A percentile compares a stretch with the other conserved stretches of the same genome.
Conservation (phyloP, 495 filamentous ascomycete genomes). For the Neurospora hispaniola region DNA sequence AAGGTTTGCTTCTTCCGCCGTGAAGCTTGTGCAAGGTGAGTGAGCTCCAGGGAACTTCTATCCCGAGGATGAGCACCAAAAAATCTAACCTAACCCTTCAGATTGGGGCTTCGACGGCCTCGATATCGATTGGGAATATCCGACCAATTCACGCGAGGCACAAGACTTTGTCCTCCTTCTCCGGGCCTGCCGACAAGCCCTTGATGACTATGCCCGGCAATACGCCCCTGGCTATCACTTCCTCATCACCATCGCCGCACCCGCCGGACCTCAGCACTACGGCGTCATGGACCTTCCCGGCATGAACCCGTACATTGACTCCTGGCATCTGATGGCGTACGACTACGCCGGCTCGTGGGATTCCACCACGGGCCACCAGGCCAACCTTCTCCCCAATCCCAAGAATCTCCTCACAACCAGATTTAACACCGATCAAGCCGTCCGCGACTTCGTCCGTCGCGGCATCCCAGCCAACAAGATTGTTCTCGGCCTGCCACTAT, state of each 20-base stretch:
- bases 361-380: conserved; percentile 54
- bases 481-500: conserved; percentile 74
- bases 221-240: conserved; percentile 46
- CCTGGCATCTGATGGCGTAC: conserved; percentile 80
- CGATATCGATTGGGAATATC: conserved; percentile 59
- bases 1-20: conserved; percentile 53
- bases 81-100: not conserved
- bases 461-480: conserved; percentile 60
- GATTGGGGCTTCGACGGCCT: conserved; percentile 50
- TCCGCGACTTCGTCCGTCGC: conserved; percentile 52
- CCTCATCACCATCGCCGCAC: conserved; percentile 63
- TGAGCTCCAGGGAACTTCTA: not conserved
- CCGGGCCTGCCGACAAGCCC: conserved; percentile 48
- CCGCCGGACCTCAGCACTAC: conserved; percentile 54
- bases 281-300: conserved; percentile 49
- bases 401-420: conserved; percentile 47
- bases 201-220: conserved; percentile 51
- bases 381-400: conserved; percentile 55
- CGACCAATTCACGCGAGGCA: conserved; percentile 47
- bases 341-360: conserved; percentile 69
- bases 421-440: conserved; percentile 57
- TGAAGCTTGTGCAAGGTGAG: conserved; percentile 47
- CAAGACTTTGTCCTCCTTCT: conserved; percentile 62
- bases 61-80: not conserved
- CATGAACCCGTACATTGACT: conserved; percentile 72